Evolutionary conservation across 2,329 filamentous ascomycete species (phyloP).

Genomic region (Thielaviopsis ethacetica): DNA sequence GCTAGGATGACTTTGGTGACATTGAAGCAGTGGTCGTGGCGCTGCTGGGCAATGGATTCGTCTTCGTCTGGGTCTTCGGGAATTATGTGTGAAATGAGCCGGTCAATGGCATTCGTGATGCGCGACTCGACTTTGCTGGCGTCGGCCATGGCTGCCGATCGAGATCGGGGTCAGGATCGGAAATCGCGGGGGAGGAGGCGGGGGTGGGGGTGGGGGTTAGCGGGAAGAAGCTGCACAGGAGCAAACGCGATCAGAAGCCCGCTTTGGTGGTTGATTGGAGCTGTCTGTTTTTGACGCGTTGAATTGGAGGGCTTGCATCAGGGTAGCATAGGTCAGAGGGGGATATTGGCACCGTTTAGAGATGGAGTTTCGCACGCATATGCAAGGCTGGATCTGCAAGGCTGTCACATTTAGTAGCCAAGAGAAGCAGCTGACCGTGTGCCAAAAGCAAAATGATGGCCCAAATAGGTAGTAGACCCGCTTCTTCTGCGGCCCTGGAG

Average conservation of each 20-base stretch:
- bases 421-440: background rate
- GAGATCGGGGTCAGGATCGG: too few relatives aligned
- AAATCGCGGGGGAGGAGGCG: background rate
- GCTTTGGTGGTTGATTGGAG: background rate
- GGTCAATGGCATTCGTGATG: slow-evolving; percentile 63
- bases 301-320: background rate
- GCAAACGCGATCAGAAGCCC: background rate
- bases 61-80: slow-evolving; percentile 49
- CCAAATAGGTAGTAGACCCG: background rate
- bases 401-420: background rate
- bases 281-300: background rate
- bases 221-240: background rate
- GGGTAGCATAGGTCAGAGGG: background rate
- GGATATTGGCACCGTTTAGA: background rate
- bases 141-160: slow-evolving; percentile 34
- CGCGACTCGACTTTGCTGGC: slow-evolving; percentile 36
- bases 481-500: background rate
- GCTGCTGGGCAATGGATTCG: slow-evolving; percentile 50
- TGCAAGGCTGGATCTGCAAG: slow-evolving; percentile 8
- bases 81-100: slow-evolving; percentile 59
- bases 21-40: slow-evolving; percentile 45
- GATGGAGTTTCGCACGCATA: background rate
- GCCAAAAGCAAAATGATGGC: background rate
- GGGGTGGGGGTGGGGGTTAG: too few relatives aligned
- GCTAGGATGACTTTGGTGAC: slow-evolving; percentile 35